Percentiles rank a stretch among this genome's conserved stretches.
phyloP scores from a whole-genome alignment of 805 yeast species.

The Hanseniaspora hatyaiensis region DNA sequence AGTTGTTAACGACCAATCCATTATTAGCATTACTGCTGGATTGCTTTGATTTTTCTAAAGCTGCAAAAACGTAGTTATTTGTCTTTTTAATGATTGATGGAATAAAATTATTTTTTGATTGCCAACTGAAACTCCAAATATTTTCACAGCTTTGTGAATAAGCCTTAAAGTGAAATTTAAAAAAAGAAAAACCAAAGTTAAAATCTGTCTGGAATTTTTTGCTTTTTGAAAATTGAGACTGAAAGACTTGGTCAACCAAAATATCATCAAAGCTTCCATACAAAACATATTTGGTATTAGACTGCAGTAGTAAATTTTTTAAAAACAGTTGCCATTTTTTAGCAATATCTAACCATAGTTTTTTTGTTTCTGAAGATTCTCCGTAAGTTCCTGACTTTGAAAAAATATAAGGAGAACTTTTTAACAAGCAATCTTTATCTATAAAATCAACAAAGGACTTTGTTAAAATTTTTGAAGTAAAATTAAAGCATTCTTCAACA shows the following conservation, averaged over 20 bases:
- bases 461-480: constrained; percentile 34
- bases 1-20: constrained; percentile 28
- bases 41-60: constrained; percentile 23
- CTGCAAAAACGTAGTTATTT: constrained; percentile 19
- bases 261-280: constrained; percentile 25
- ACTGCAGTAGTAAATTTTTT: constrained; percentile 21
- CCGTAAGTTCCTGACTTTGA: constrained; percentile 24
- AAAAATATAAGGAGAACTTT: constrained; percentile 31
- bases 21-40: constrained; percentile 27
- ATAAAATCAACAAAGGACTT: constrained; percentile 25
- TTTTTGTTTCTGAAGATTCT: constrained; percentile 28
- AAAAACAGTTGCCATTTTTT: constrained; percentile 30
- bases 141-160: not conserved
- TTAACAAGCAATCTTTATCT: constrained; percentile 34
- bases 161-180: constrained; percentile 16
- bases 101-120: constrained; percentile 30
- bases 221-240: not conserved
- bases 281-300: constrained; percentile 31
- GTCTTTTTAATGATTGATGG: constrained; percentile 29
- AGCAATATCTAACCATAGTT: constrained; percentile 38
- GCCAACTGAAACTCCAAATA: constrained; percentile 6
- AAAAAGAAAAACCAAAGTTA: constrained; percentile 38
- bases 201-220: constrained; percentile 26
- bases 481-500: constrained; percentile 38
- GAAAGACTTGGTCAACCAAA: not conserved